Base-by-base conservation (phyloP, 2,329 filamentous ascomycete species). In the Chaetoscypha palmicola region DNA sequence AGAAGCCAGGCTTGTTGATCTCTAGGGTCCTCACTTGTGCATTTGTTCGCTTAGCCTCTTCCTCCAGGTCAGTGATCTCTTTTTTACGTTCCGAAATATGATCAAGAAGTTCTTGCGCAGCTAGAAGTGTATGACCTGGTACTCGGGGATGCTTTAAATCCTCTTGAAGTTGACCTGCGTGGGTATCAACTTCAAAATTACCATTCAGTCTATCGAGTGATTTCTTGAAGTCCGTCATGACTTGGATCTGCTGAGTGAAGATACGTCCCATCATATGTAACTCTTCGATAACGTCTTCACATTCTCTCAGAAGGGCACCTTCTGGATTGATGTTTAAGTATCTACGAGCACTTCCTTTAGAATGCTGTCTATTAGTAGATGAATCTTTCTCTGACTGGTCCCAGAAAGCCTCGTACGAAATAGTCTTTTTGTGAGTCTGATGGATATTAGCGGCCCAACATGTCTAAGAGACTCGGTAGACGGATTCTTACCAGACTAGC, bases 201-300 rank as follows among this genome's bases (percentile, higher is more conserved):
- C n/a, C 38, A 22, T 46, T 49, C 38, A 42, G n/a, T 14, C 37
- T 42, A n/a, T 35, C 36, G 3, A 47, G 36, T 1, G 39, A 14
- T 24, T 47, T 50, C 12, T 35, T 43, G 24, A 50, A 42, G 17
- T 48, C 38, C 16, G 44, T 45, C 7, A 45, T 38, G 2, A 50
- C 45, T n/a, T 43, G 41, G 16, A 26, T 14, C 30, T 50, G 67
- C 16, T 58, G 56, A 4, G 49, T 56, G 9, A 54, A 55, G 5
- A 70, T 57, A 2, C 61, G 54, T 0, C 65, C 50, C 64, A 72
- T 69, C 19, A 71, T 71, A 3, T 64, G 62, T 0, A 72, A 58
- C 43, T 72, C 68, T 5, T 70, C 67, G 3, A 66, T 49, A 17
- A 70, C 66, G 23, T 70, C 67, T 23, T 67, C 65, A 16, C 67